Conservation (phyloP, 2,329 filamentous ascomycete species). For the Metarhizium guizhouense region DNA sequence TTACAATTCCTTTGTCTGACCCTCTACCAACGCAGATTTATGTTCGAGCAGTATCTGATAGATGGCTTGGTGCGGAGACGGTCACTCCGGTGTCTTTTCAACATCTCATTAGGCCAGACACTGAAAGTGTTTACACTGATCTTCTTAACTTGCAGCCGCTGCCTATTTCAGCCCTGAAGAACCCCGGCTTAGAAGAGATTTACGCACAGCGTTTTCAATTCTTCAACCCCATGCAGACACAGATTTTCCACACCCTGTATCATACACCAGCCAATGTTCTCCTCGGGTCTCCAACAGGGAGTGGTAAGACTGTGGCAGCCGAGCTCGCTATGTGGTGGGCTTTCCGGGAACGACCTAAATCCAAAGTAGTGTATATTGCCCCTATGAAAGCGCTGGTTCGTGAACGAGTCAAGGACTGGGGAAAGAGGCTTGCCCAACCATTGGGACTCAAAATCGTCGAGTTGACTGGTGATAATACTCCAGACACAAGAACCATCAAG, state of each 20-base stretch:
- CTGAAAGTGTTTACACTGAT: constrained; percentile 94
- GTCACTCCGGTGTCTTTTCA: constrained; percentile 95
- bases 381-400: constrained; percentile 98
- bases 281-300: constrained; percentile 90
- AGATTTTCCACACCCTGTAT: constrained; percentile 95
- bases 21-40: constrained; percentile 94
- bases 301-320: constrained; percentile 92
- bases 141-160: constrained; percentile 85
- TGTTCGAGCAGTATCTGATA: constrained; percentile 84
- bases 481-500: constrained; percentile 89
- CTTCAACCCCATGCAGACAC: constrained; percentile 99
- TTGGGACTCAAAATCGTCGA: constrained; percentile 89
- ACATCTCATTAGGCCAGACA: constrained; percentile 93
- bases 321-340: constrained; percentile 99
- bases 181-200: constrained; percentile 76
- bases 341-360: constrained; percentile 86
- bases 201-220: constrained; percentile 86
- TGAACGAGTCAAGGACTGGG: constrained; percentile 94
- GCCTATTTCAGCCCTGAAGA: constrained; percentile 78
- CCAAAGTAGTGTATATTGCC: constrained; percentile 97
- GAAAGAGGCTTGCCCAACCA: constrained; percentile 66
- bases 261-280: constrained; percentile 88
- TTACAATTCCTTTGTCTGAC: constrained; percentile 91
- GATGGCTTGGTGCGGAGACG: constrained; percentile 94
- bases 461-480: constrained; percentile 93